A percentile compares a stretch with the other conserved stretches of the same genome.
phyloP scores from a whole-genome alignment of 768 basidiomycete genomes.

The Lactarius evosmus region DNA sequence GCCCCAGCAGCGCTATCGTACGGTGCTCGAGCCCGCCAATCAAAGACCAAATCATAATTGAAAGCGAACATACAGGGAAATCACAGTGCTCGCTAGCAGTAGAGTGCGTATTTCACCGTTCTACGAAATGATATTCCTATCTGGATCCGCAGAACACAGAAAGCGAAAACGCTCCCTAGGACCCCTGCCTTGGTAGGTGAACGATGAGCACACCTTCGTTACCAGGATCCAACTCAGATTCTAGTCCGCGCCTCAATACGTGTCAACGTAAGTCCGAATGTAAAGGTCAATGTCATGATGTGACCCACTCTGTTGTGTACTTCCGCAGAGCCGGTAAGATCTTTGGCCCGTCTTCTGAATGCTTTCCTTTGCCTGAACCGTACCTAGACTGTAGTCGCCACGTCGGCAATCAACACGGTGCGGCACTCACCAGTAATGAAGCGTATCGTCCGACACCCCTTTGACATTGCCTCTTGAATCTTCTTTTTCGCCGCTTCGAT shows the following conservation, averaged over 20 bases:
- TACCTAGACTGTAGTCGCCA: not conserved
- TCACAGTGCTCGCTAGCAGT: not conserved
- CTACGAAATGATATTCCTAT: not conserved
- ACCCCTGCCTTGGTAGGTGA: not conserved
- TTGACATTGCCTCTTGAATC: not conserved
- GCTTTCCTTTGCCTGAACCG: not conserved
- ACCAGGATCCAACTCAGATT: conserved; percentile 1
- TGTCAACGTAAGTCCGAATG: not conserved
- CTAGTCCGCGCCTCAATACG: not conserved
- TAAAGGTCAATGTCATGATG: not conserved
- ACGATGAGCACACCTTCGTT: not conserved
- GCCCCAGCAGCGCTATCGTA: not conserved
- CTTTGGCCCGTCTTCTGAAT: not conserved
- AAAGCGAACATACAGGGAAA: not conserved
- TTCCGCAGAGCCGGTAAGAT: not conserved
- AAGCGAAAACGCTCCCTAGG: not conserved
- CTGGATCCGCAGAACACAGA: not conserved
- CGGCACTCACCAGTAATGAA: conserved; percentile 2
- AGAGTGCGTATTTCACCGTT: not conserved
- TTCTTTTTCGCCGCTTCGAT: not conserved
- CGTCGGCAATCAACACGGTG: not conserved
- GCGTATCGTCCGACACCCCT: not conserved
- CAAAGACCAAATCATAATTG: too few species aligned
- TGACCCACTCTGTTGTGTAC: not conserved
- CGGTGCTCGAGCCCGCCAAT: not conserved